A percentile compares a stretch with the other conserved stretches of the same genome.
Conservation (phyloP, 177 flowering plant species). For the Vitis hybrid region DNA sequence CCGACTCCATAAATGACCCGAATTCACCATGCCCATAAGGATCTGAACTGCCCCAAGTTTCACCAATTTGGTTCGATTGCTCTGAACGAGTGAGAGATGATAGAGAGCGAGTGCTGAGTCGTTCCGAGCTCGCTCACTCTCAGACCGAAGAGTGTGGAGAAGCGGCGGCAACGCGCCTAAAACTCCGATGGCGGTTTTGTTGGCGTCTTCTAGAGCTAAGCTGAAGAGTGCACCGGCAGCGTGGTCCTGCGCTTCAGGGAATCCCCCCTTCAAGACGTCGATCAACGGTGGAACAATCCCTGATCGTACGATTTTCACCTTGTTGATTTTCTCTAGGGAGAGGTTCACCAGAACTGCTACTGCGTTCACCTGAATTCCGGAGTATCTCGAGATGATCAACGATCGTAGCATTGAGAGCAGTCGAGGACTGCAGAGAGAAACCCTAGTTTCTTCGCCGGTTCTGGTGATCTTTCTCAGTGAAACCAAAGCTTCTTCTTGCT, state of each 20-base stretch:
- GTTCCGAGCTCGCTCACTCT: slow-evolving; percentile 38
- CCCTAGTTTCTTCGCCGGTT: slow-evolving; percentile 36
- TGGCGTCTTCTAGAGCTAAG: slow-evolving; percentile 51
- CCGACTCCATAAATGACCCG: slow-evolving; percentile 40
- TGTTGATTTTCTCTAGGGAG: slow-evolving; percentile 51
- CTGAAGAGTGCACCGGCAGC: slow-evolving; percentile 70
- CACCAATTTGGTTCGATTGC: slow-evolving; percentile 49
- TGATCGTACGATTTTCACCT: slow-evolving; percentile 65
- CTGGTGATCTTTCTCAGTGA: slow-evolving; percentile 46
- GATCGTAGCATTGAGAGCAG: slow-evolving; percentile 43
- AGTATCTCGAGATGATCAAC: slow-evolving; percentile 38
- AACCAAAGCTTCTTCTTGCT: slow-evolving; percentile 45
- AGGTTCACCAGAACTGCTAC: slow-evolving; percentile 61
- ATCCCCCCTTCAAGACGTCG: slow-evolving; percentile 50
- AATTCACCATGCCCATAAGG: slow-evolving; percentile 39
- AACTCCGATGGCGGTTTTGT: slow-evolving; percentile 71
- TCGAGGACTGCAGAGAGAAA: slow-evolving; percentile 42
- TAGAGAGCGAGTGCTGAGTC: slow-evolving; percentile 66
- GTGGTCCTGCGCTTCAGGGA: slow-evolving; percentile 62
- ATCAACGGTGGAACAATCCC: slow-evolving; percentile 58
- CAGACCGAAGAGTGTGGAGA: slow-evolving; percentile 48
- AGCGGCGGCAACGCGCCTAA: slow-evolving; percentile 62
- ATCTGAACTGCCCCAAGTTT: slow-evolving; percentile 43
- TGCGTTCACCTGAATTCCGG: slow-evolving; percentile 49
- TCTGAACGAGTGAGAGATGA: slow-evolving; percentile 51